Base-by-base conservation (phyloP, 2,329 filamentous ascomycete genomes). In the Fusarium chlamydosporum region DNA sequence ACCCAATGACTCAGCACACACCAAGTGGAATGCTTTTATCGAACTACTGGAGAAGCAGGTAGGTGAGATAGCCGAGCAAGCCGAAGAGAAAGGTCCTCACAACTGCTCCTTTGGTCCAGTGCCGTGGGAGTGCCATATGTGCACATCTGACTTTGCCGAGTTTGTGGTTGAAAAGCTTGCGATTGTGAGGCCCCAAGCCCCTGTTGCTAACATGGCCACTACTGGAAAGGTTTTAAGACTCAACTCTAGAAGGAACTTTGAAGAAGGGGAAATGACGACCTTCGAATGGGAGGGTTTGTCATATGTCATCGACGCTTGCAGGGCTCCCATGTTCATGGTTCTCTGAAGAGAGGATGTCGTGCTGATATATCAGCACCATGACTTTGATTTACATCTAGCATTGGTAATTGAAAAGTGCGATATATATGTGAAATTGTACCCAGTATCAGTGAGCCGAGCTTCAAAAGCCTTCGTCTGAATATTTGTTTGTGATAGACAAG, bases 281-380 rank as follows among this genome's bases (percentile, higher is more conserved):
- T 48, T 26, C 35, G 35, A 45, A 18, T 64, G 38, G 15, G 45
- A 50, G 6, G 53, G 16, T 12, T 27, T 70, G n/a, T 27, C 31
- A 1, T 69, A 56, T 41, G 20, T 47, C 7, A 37, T 67, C 4
- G 67, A 69, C 27, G 46, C 37, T n/a, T 69, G 67, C 37, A 34
- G 27, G 29, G 15, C 45, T 12, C 63, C 67, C 2, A 69, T 67
- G 53, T 70, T 69, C 13, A 70, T 70, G 57, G 46, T 69, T 13
- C 8, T 70, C 10, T 61, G 26, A 63, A 13, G 13, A 31, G 13
- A 41, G 4, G 23, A 23, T 23, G 23, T 23, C 4, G 23, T 23
- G 23, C 23, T 23, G 4, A 23, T 23, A 23, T 23, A 4, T 23
- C 5, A 23, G 23, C 5, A 23, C 23, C 23, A 23, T 6, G 23